phyloP scores from a whole-genome alignment of 805 yeast species.

The Osmozyma mogii region DNA sequence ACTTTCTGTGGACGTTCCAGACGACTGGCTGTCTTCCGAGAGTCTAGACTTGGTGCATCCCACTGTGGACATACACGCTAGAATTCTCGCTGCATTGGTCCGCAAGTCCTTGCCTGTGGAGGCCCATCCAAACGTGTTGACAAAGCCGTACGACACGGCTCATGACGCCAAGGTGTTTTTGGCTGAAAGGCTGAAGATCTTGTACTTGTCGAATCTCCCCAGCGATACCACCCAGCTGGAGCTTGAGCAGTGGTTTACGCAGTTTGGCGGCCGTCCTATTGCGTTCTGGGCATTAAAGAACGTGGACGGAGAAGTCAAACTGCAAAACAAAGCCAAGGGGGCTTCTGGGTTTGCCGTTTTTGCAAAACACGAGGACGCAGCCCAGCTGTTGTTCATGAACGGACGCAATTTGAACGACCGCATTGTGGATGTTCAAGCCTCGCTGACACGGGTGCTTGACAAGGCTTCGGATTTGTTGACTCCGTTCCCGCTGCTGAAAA shows the following conservation, averaged over 20 bases:
- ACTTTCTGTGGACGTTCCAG: conserved; percentile 31
- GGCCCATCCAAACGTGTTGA: conserved; percentile 48
- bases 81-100: conserved; percentile 39
- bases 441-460: conserved; percentile 69
- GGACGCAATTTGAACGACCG: conserved; percentile 70
- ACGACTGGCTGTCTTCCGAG: conserved; percentile 35
- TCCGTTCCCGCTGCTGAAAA: conserved; percentile 78
- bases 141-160: conserved; percentile 70
- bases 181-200: conserved; percentile 67
- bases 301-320: conserved; percentile 22
- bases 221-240: conserved; percentile 85
- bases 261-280: conserved; percentile 76
- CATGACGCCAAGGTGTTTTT: conserved; percentile 63
- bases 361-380: conserved; percentile 78
- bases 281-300: conserved; percentile 83
- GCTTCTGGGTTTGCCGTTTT: conserved; percentile 80
- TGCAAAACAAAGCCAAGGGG: conserved; percentile 30
- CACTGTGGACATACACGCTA: conserved; percentile 38
- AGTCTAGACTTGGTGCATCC: conserved; percentile 14
- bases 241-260: conserved; percentile 85
- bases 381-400: conserved; percentile 68
- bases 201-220: conserved; percentile 75
- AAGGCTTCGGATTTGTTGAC: conserved; percentile 74
- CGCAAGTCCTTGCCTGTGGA: conserved; percentile 42
- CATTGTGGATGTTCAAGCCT: conserved; percentile 79